These are phyloP conservation scores for Boletus sp. DNA, from an alignment of 1,284 basidiomycete genomes.

Conservation along the genomic window DNA sequence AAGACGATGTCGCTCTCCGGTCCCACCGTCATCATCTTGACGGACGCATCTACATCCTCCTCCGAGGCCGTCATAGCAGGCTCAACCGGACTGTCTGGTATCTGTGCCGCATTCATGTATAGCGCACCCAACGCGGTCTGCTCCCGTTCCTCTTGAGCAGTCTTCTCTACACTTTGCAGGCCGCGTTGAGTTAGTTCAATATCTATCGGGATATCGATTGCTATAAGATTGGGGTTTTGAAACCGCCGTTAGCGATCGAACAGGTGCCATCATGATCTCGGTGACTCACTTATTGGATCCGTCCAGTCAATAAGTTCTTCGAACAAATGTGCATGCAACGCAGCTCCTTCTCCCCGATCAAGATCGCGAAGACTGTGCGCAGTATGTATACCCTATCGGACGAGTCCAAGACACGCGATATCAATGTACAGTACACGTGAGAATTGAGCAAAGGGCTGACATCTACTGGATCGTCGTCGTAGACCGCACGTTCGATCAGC, in stretches of 20 bases:
- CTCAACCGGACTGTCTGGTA: constrained; percentile 75
- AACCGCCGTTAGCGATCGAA: constrained; percentile 20
- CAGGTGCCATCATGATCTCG: constrained; percentile 9
- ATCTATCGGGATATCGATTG: constrained; percentile 57
- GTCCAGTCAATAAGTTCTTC: constrained; percentile 80
- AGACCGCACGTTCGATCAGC: constrained; percentile 76
- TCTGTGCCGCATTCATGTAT: constrained; percentile 63
- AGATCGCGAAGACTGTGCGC: constrained; percentile 72
- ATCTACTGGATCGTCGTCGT: constrained; percentile 78
- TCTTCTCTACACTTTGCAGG: constrained; percentile 60
- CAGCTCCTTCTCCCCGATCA: constrained; percentile 79
- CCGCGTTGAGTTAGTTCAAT: constrained; percentile 55
- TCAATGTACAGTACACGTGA: constrained; percentile 54
- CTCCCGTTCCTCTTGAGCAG: constrained; percentile 68
- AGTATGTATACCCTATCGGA: constrained; percentile 59
- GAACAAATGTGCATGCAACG: constrained; percentile 72
- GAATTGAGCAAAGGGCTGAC: constrained; percentile 54
- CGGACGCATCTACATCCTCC: constrained; percentile 62
- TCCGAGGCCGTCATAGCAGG: constrained; percentile 55
- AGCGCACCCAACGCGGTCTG: constrained; percentile 69
- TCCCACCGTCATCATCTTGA: constrained; percentile 63
- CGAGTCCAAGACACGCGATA: constrained; percentile 38
- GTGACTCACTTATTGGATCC: constrained; percentile 63
- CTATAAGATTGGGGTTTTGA: constrained; percentile 35
- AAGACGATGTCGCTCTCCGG: constrained; percentile 62